These are phyloP conservation scores for Phycomyces nitens DNA, from an alignment of 192 early-diverging fungal genomes.

Conservation along the genomic window DNA sequence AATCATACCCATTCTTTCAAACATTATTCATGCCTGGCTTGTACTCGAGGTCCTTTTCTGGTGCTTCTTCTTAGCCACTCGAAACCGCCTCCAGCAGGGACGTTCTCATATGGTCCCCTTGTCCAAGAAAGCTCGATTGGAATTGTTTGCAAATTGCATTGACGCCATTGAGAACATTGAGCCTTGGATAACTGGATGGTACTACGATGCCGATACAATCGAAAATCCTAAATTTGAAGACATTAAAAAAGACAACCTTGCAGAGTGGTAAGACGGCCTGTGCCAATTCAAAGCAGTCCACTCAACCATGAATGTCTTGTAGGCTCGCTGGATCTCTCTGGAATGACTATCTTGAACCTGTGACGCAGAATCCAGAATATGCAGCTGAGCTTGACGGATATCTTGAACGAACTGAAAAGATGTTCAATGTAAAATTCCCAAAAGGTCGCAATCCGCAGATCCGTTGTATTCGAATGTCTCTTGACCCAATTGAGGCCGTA, in stretches of 20 bases:
- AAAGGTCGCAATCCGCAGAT: conserved; percentile 40
- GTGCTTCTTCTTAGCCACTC: conserved; percentile 23
- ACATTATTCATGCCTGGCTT: conserved; percentile 21
- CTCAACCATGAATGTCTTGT: too few species aligned
- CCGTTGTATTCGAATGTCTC: conserved; percentile 51
- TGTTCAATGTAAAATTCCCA: conserved; percentile 38
- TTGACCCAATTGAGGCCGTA: conserved; percentile 52
- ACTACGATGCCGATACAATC: conserved; percentile 22
- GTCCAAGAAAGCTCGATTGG: conserved; percentile 8
- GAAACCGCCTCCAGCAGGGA: conserved; percentile 15
- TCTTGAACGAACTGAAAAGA: conserved; percentile 32
- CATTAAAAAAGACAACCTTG: conserved; percentile 29
- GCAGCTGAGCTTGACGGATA: conserved; percentile 42
- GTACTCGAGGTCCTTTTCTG: conserved; percentile 30
- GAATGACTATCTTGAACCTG: conserved; percentile 34
- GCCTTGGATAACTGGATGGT: conserved; percentile 35
- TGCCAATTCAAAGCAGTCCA: too few species aligned
- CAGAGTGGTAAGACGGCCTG: conserved; percentile 29
- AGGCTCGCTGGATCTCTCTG: conserved; percentile 58
- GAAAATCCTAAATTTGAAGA: conserved; percentile 22
- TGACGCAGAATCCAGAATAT: conserved; percentile 25
- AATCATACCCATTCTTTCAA: conserved; percentile 3
- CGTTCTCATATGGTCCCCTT: conserved; percentile 8
- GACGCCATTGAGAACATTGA: conserved; percentile 21
- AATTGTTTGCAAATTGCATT: conserved; percentile 27